Evolutionary conservation across 257 asterid species (phyloP), one percentile per base, ranked within the genome.

Genomic region (Eucommia ulmoides): DNA sequence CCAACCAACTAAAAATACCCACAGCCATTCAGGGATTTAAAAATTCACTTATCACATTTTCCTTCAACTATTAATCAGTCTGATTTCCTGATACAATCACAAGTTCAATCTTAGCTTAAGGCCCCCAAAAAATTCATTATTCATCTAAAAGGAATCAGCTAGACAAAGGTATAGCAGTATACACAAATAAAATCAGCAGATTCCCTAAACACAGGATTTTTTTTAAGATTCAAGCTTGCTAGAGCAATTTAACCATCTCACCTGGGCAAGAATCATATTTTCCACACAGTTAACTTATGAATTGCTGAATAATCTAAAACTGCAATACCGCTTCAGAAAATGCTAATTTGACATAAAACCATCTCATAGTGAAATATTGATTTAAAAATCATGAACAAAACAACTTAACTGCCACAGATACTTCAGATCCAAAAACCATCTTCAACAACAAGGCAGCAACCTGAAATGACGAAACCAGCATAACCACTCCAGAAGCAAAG

Each of bases 321-420:
- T 49, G 63, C 64, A 65, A 42, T 58, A 70, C 58, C 62, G 44
- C 35, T 58, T 53, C 53, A 49, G 45, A 26, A 49, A 66, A 64
- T 52, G 51, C 47, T 58, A 56, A 56, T 64, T 61, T 61, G 67
- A 46, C 65, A 64, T 20, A 61, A 58, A 66, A 33, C 50, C 16
- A 24, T 55, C 61, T 73, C 58, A 58, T 53, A 45, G 50, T 29
- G 61, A 49, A 61, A 50, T 49, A 53, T 10, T 53, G 55, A 65
- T 57, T 56, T 33, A 58, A 67, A 68, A 67, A 52, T 56, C 69
- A 55, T 61, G 51, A 59, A 65, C 52, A 57, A 56, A 55, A 76
- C 67, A 73, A 59, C 76, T 60, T 70, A 74, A 76, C 64, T 55
- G 74, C 70, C 71, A 76, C 29, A 53, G 59, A 51, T 65, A 67